Base-by-base conservation (phyloP, 768 basidiomycete genomes). In the Sarcodon sp. region DNA sequence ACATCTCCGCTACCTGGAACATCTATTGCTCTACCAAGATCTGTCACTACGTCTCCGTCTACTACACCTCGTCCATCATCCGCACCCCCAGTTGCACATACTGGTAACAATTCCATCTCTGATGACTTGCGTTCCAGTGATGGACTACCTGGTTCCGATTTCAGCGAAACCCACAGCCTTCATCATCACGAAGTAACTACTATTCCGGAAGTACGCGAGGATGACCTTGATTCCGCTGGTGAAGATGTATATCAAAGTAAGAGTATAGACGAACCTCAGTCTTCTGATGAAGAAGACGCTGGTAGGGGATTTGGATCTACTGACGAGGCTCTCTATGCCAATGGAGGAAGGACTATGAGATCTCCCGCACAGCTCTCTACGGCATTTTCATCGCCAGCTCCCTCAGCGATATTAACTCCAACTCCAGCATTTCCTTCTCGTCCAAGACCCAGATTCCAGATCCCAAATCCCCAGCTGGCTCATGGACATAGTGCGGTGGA, bases 351-450 rank as follows among this genome's bases (percentile, higher is more conserved):
- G 33, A 47, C 27, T 33, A 33, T 49, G 58, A 59, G 63, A 54
- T 65, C 71, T 44, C 64, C 67, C 21, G 54, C 63, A 13, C 61
- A 59, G 6, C 61, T 67, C 21, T 67, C 72, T 2, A 68, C 61
- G 33, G 67, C 68, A 5, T 67, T 69, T 50, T 71, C 79, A 3
- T 82, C 82, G 27, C 78, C 82, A 3, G 68, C 67, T 0, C 69
- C 65, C 18, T 80, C 79, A 3, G 51, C 71, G 1, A 65, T 75
- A 21, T 78, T 82, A 50, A 87, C 85, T 0, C 83, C 83, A 7
- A 85, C 80, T 0, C 83, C 82, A 32, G 76, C 77, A 4, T 75
- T 78, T 50, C 76, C 77, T 50, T 76, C 69, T n/a, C 70, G 73
- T 12, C 66, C 69, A 12, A 72, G 83, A 10, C 72, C 83, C 16